phyloP scores from a whole-genome alignment of 169 alveolate species.

The Plasmodium yoelii region DNA sequence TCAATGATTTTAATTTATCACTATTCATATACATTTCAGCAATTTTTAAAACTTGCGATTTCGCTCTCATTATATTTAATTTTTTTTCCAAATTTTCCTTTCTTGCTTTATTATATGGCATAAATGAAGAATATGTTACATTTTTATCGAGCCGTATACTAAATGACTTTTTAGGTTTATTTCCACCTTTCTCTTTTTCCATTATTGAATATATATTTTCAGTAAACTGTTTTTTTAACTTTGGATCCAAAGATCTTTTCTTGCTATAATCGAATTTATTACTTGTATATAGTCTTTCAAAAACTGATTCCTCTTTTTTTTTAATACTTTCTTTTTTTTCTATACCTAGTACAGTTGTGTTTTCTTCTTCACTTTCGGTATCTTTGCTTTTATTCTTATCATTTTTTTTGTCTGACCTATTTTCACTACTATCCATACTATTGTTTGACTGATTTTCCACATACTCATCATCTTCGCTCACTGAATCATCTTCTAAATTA shows the following conservation, averaged over 20 bases:
- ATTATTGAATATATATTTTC: slow-evolving; percentile 14
- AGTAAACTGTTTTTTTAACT: slow-evolving; percentile 37
- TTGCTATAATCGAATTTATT: slow-evolving; percentile 10
- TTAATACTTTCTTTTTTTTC: neutral
- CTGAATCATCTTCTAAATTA: neutral
- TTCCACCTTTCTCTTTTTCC: neutral
- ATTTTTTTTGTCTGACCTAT: neutral
- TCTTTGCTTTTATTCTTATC: neutral
- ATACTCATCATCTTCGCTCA: neutral
- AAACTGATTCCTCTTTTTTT: slow-evolving; percentile 13
- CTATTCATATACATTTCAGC: slow-evolving; percentile 48
- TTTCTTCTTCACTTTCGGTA: neutral
- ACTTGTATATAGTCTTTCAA: slow-evolving; percentile 19
- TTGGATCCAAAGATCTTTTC: slow-evolving; percentile 2
- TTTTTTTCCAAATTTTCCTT: slow-evolving; percentile 35
- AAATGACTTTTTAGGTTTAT: slow-evolving; percentile 33
- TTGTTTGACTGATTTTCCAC: neutral
- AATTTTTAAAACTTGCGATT: slow-evolving; percentile 60
- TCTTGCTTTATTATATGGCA: slow-evolving; percentile 45
- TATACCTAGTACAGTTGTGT: neutral
- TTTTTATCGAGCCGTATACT: slow-evolving; percentile 41
- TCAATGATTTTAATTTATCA: slow-evolving; percentile 43
- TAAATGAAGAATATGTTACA: slow-evolving; percentile 14
- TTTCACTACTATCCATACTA: neutral
- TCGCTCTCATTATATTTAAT: slow-evolving; percentile 45